phyloP scores from a whole-genome alignment of 1,284 basidiomycete species.

The Moesziomyces sp. region DNA sequence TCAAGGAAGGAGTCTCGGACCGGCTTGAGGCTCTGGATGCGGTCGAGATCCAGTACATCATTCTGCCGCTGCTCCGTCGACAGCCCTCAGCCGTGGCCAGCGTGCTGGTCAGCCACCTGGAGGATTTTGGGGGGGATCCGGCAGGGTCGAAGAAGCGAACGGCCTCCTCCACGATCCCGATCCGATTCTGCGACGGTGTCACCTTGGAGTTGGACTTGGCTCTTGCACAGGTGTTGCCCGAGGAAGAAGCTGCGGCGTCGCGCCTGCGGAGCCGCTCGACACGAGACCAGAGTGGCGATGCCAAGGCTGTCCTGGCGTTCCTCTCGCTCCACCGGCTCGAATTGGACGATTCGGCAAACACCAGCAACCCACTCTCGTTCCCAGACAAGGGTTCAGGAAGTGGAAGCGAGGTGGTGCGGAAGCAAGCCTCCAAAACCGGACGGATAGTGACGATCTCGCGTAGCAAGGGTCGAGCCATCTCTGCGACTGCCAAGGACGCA shows the following conservation, averaged over 20 bases:
- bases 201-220: conserved; percentile 1
- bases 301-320: conserved; percentile 19
- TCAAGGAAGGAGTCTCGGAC: conserved; percentile 27
- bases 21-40: conserved; percentile 18
- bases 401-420: conserved; percentile 8
- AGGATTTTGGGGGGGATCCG: conserved; percentile 1
- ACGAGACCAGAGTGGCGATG: conserved; percentile 10
- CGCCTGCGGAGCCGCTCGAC: conserved; percentile 2
- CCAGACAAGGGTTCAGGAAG: conserved; percentile 15
- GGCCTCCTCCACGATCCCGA: background rate
- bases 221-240: conserved; percentile 21
- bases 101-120: conserved; percentile 14
- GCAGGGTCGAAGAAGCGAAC: conserved; percentile 17
- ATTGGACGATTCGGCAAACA: conserved; percentile 12
- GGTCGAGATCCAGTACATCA: conserved; percentile 12
- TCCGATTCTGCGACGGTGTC: conserved; percentile 1
- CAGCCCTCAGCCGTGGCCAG: conserved; percentile 17
- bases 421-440: conserved; percentile 5
- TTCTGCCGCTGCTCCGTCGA: conserved; percentile 15
- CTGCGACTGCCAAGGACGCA: background rate
- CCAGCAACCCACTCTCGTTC: conserved; percentile 6
- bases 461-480: background rate
- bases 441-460: conserved; percentile 3
- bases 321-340: conserved; percentile 25
- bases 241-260: conserved; percentile 4